Evolutionary conservation across 2,329 filamentous ascomycete species (phyloP), one percentile per base, ranked within the genome.

Genomic region (Chaetomiaceae sp.): DNA sequence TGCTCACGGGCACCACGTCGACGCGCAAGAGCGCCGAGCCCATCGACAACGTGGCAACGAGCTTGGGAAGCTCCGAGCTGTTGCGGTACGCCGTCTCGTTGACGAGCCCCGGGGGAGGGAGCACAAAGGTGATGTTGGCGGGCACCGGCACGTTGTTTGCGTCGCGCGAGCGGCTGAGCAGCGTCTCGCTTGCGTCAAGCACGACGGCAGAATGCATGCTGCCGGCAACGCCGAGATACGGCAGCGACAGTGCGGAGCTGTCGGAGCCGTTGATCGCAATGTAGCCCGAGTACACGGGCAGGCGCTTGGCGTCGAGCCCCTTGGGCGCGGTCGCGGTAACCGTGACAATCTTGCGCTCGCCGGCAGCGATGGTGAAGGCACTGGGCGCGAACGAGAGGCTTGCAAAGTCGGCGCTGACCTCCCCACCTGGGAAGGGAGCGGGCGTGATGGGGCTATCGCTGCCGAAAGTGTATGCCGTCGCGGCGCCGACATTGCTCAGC

Each of bases 381-480:
- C 48, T 53, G 21, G 63, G 53, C 44, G 67, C 60, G 57, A 79
- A 70, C 37, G 61, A 59, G 25, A 80, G 56, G 1, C 66, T 67
- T 9, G 76, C 77, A 37, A 68, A 68, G 21, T 66, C 63, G n/a
- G 63, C 58, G 1, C 68, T 61, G 5, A 73, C 62, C 8, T 74
- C 67, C n/a, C n/a, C n/a, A 25, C 73, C 75, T 21, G 77, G 76
- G 58, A 78, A 79, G 0, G 48, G 14, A 10, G 64, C 63, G 0
- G 75, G 70, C 40, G 65, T 66, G 37, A 68, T 68, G 23, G 60
- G 58, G 30, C 54, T 60, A 2, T 62, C 57, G 21, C 58, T 59
- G 2, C 70, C 65, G 58, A 73, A 74, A 1, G 80, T 77, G 63
- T 82, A 83, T 48, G 74, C 73, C 3, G 79, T 79, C 12, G 72